phyloP scores from a whole-genome alignment of 2,329 filamentous ascomycete species.

The Fusarium tjaetaba region DNA sequence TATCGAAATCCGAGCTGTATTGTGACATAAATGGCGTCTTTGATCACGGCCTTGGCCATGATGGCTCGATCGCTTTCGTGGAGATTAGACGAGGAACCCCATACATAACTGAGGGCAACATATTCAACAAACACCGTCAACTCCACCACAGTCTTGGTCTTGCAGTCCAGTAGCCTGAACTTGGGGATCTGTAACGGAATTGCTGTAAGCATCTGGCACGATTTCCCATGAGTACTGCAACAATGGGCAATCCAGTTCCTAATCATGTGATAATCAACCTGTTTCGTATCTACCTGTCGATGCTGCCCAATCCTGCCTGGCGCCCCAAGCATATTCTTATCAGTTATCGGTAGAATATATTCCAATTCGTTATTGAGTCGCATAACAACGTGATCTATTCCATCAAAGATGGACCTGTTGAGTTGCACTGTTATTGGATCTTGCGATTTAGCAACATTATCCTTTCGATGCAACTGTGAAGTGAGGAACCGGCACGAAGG shows the following conservation, averaged over 20 bases:
- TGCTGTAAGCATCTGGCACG: background rate
- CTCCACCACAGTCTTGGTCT: fast-evolving
- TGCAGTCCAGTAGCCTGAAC: background rate
- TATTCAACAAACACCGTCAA: fast-evolving
- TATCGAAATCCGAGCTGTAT: fast-evolving
- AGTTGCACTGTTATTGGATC: background rate
- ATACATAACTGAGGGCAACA: background rate
- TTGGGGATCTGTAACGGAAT: fast-evolving
- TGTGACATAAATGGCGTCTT: background rate
- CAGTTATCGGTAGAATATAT: too few relatives aligned
- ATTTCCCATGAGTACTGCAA: fast-evolving
- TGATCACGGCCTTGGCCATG: background rate
- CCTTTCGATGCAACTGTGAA: background rate
- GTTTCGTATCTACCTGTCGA: fast-evolving
- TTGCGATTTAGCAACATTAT: background rate
- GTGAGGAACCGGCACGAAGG: background rate
- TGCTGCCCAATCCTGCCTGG: background rate
- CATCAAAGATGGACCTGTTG: background rate
- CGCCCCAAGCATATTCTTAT: too few relatives aligned
- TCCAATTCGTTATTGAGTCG: too few relatives aligned
- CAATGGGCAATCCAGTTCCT: background rate
- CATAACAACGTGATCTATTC: too few relatives aligned
- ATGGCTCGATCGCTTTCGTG: fast-evolving
- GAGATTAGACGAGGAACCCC: background rate
- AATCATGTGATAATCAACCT: background rate